Evolutionary conservation across 352 stramenopile genomes (phyloP).

Genomic region (Pythium aquatile): DNA sequence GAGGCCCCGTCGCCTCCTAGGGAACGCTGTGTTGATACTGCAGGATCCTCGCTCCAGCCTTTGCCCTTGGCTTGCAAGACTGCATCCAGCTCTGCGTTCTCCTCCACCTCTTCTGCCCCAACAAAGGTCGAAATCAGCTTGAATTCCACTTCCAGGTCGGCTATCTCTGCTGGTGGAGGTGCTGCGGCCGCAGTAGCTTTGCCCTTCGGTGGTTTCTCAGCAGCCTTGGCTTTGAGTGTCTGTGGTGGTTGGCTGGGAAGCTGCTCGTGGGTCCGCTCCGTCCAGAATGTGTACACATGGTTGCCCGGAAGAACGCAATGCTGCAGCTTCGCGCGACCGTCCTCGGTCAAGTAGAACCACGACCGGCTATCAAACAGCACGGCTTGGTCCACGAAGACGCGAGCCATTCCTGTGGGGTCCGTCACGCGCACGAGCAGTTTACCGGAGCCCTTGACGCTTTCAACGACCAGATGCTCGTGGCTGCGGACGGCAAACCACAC

Average conservation of each 20-base stretch:
- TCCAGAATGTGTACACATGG: constrained; percentile 75
- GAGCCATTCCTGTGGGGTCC: constrained; percentile 46
- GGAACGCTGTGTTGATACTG: not conserved
- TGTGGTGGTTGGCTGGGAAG: constrained; percentile 1
- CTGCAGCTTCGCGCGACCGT: constrained; percentile 38
- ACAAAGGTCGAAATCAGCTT: constrained; percentile 25
- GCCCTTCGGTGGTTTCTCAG: not conserved
- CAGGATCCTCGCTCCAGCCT: constrained; percentile 12
- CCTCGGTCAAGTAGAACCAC: constrained; percentile 55
- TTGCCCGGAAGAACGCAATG: constrained; percentile 46
- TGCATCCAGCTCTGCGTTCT: constrained; percentile 10
- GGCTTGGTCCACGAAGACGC: constrained; percentile 48
- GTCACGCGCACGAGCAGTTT: constrained; percentile 65
- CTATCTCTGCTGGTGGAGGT: not conserved
- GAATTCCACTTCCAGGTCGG: constrained; percentile 29
- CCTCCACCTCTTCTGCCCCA: constrained; percentile 11
- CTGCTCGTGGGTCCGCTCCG: constrained; percentile 30
- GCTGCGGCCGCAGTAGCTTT: not conserved
- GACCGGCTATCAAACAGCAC: constrained; percentile 70
- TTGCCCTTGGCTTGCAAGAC: constrained; percentile 20
- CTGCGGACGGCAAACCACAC: constrained; percentile 34
- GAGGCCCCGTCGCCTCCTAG: not conserved
- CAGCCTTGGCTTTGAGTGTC: not conserved
- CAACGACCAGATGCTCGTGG: constrained; percentile 58
- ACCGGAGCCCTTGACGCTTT: constrained; percentile 47